A percentile compares a stretch with the other conserved stretches of the same genome.
Evolutionary conservation across 441 rosid genomes (phyloP).

Genomic region (Brassica balearica): DNA sequence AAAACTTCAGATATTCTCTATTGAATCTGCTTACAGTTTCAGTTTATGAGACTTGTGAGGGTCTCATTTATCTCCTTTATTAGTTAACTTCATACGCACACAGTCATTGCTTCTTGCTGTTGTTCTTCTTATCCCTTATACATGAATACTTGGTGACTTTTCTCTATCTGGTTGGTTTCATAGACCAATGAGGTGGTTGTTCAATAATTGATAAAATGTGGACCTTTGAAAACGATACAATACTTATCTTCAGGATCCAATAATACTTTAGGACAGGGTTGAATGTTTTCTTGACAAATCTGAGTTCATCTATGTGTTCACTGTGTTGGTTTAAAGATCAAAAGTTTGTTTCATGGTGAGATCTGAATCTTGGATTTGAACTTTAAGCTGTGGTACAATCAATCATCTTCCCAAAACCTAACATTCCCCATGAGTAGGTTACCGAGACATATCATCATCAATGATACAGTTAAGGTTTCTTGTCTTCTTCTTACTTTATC

Average conservation of each 20-base stretch:
- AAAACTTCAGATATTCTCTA: constrained; percentile 14
- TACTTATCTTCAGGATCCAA: constrained; percentile 32
- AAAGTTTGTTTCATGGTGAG: constrained; percentile 19
- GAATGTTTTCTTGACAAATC: constrained; percentile 8
- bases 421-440: constrained; percentile 29
- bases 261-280: constrained; percentile 14
- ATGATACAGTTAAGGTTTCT: constrained; percentile 36
- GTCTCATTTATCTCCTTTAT: neutral
- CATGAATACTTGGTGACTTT: neutral
- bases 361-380: constrained; percentile 8
- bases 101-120: constrained; percentile 30
- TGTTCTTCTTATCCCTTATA: constrained; percentile 16
- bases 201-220: constrained; percentile 31
- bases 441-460: constrained; percentile 31
- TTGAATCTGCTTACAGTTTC: constrained; percentile 21
- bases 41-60: constrained; percentile 25
- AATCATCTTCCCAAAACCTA: constrained; percentile 10
- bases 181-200: constrained; percentile 1
- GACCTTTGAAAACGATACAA: constrained; percentile 34
- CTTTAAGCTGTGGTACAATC: constrained; percentile 1
- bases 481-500: constrained; percentile 39
- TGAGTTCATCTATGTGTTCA: constrained; percentile 17
- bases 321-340: constrained; percentile 10
- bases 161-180: neutral
- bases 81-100: constrained; percentile 2